Base-by-base conservation (phyloP, 306 rosid genomes). In the Psophocarpus tetragonolobus region DNA sequence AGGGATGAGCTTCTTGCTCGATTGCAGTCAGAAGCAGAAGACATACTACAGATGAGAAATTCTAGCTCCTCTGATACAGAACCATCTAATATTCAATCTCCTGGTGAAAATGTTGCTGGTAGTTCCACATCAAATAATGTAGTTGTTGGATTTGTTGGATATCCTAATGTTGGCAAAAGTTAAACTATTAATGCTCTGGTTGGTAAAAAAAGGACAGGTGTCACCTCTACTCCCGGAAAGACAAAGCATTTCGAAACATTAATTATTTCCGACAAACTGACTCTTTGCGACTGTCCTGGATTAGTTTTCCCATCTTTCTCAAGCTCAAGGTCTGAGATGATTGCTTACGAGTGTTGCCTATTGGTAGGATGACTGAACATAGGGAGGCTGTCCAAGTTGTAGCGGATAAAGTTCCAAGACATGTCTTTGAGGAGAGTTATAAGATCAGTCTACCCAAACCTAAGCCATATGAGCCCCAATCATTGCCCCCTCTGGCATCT, bases 131-230 rank as follows among this genome's bases (percentile, higher is more conserved):
- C 82, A 26, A 76, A 73, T 47, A 90, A 77, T 65, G 97, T 92
- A 15, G 74, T 85, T 47, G 97, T 92, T 73, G 97, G 97, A 57
- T 92, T 92, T 79, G 93, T 92, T 72, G 97, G 97, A 38, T 92
- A 92, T 84, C 97, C 97, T 45, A 92, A 92, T 81, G 97, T 90
- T 30, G 97, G 97, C 58, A 92, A 92, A 80, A 92, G 97, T 83
- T 92, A 94, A 4, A 92, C 97, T 39, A 92, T 92, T 68, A 92
- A 92, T 85, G 97, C 95, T 53, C 79, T 92, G 86, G 91, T 92
- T 5, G 94, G 97, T 73, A 87, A 90, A 80, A 92, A 90, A 77
- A 77, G 88, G 70, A 85, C 97, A 1, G 95, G 97, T 36, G 97
- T 92, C 56, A 92, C 97, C 71, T 90, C 97, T 57, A 92, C 97